phyloP scores from a whole-genome alignment of 129 eudicot species.

The Ambrosia artemisiifolia region DNA sequence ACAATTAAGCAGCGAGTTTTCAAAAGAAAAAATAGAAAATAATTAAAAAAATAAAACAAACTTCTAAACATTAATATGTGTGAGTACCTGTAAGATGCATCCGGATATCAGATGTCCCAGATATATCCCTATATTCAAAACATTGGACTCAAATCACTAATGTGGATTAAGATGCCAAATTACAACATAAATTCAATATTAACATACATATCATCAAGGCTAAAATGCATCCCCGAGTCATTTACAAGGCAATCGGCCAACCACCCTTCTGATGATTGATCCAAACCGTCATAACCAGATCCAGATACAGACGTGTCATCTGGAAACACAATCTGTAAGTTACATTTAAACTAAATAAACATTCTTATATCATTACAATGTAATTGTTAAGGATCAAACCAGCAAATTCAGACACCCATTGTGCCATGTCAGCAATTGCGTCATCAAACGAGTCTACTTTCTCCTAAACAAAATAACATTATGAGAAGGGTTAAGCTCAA shows the following conservation, averaged over 20 bases:
- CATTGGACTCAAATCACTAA: conserved; percentile 15
- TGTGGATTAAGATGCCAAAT: not conserved
- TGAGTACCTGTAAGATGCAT: conserved; percentile 51
- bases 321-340: conserved; percentile 18
- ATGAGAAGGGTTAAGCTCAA: conserved; percentile 1
- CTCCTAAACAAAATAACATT: conserved; percentile 47
- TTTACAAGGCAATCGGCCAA: conserved; percentile 69
- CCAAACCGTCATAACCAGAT: conserved; percentile 55
- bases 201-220: conserved; percentile 70
- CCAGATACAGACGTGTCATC: conserved; percentile 57
- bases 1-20: not conserved
- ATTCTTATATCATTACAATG: not conserved
- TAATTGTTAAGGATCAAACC: conserved; percentile 41
- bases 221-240: conserved; percentile 60
- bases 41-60: conserved; percentile 1
- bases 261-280: conserved; percentile 73
- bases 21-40: not conserved
- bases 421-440: conserved; percentile 60
- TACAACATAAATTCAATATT: not conserved
- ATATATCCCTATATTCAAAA: conserved; percentile 44
- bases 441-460: conserved; percentile 56
- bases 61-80: not conserved
- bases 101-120: conserved; percentile 57
- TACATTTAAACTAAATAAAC: not conserved
- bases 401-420: conserved; percentile 83